Evolutionary conservation across 169 alveolate genomes (phyloP), one percentile per base, ranked within the genome.

Genomic region (Cryptosporidium sp.): DNA sequence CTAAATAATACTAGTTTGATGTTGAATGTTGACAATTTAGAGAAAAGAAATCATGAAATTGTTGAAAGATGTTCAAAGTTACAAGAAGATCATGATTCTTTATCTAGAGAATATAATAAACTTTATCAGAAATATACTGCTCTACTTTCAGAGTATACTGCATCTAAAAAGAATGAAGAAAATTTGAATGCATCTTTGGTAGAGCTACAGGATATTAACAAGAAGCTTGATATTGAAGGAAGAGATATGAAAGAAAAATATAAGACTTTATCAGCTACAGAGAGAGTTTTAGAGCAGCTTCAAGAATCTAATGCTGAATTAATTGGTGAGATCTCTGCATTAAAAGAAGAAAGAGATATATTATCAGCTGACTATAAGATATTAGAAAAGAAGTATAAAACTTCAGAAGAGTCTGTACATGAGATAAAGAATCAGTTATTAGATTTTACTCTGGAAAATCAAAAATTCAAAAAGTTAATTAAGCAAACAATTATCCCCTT

Each of bases 401-500:
- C 67, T 8, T 26, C 44, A 23, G 80, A 80, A 16, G 89, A 80
- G 26, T 16, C 51, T 5, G 9, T 42, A 39, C 42, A 80, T 65
- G 89, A 80, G 62, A 29, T 80, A 21, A 80, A 65, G 52, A 80
- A 80, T 35, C 75, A 80, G 26, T 45, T 80, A n/a, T 26, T 80
- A n/a, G 89, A 80, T 62, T 80, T 60, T 80, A 80, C 89, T 44
- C 44, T 80, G 51, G 89, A 80, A 48, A 80, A 80, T 44, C 89
- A 80, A 51, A 80, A 60, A 39, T 29, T 80, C 52, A 80, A 80
- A 56, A 80, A 80, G 23, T 80, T 80, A 65, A 80, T 80, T 60
- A 80, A 80, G 52, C 65, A 80, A 62, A 80, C 89, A 62, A 44
- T 80, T 6, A 61, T 80, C 21, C 89, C 89, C 0, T 44, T 80